Evolutionary conservation across 352 stramenopile species (phyloP).

Genomic region (Phytophthora kernoviae): DNA sequence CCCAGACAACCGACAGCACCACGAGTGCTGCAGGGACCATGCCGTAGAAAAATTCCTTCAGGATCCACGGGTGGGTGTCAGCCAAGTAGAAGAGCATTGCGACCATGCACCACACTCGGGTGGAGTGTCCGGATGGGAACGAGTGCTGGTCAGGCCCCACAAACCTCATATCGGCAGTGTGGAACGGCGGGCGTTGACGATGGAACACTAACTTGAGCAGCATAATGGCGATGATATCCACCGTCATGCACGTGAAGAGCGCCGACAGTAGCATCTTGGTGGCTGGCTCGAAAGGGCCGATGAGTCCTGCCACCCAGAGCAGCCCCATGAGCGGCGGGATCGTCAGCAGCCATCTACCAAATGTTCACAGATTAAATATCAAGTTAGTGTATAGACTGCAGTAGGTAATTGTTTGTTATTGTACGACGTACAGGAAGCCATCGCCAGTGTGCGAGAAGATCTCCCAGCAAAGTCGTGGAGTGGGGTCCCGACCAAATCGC

Average conservation of each 20-base stretch:
- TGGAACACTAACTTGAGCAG: constrained; percentile 79
- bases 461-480: constrained; percentile 65
- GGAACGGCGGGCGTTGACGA: constrained; percentile 73
- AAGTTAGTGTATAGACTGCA: too few species aligned
- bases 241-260: constrained; percentile 47
- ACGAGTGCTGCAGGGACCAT: constrained; percentile 45
- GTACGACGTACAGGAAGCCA: constrained; percentile 71
- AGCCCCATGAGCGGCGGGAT: constrained; percentile 46
- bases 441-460: constrained; percentile 83
- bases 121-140: constrained; percentile 86
- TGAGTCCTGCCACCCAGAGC: constrained; percentile 37
- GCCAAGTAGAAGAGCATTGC: constrained; percentile 66
- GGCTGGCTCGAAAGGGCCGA: constrained; percentile 33
- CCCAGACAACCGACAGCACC: constrained; percentile 58
- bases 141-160: constrained; percentile 86
- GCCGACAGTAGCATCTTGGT: constrained; percentile 45
- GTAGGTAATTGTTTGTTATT: not conserved
- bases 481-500: constrained; percentile 55
- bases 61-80: constrained; percentile 45
- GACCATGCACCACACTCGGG: constrained; percentile 74
- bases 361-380: not conserved
- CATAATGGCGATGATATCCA: constrained; percentile 83
- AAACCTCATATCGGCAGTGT: constrained; percentile 74
- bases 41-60: constrained; percentile 57
- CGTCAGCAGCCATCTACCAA: constrained; percentile 42